Conservation (phyloP, 192 early-diverging fungal species). For the Podila minutissima region DNA sequence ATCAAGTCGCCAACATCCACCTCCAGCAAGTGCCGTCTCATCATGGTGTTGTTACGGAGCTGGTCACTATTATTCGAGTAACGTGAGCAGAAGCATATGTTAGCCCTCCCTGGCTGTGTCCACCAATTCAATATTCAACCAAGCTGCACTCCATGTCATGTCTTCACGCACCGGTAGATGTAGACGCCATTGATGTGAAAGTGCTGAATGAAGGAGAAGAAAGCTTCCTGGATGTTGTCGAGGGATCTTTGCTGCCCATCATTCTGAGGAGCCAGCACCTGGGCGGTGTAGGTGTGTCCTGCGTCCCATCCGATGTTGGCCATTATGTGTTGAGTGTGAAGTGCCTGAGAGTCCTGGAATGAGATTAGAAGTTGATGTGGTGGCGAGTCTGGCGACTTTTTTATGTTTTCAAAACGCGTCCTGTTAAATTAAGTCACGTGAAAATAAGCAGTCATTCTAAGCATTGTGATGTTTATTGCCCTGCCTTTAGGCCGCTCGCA, state of each 20-base stretch:
- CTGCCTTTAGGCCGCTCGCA: no score
- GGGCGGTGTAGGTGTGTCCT: slow-evolving; percentile 78
- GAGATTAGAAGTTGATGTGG: not conserved
- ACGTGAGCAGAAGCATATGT: not conserved
- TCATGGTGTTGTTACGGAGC: slow-evolving; percentile 83
- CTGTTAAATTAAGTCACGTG: not conserved
- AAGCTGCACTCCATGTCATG: no score
- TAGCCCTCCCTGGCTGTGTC: no score
- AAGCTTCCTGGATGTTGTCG: slow-evolving; percentile 69
- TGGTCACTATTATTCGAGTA: slow-evolving; percentile 75
- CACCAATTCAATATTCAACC: no score
- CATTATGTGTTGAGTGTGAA: slow-evolving; percentile 14
- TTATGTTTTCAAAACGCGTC: not conserved
- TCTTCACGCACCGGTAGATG: slow-evolving; percentile 73
- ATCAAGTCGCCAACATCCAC: slow-evolving; percentile 90
- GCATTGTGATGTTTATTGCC: no score
- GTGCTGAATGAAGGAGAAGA: slow-evolving; percentile 86
- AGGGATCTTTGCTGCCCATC: slow-evolving; percentile 60
- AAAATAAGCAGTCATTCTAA: no score
- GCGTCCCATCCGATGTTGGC: slow-evolving; percentile 83
- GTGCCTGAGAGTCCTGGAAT: not conserved
- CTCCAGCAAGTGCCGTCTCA: slow-evolving; percentile 82
- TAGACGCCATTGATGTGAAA: slow-evolving; percentile 87
- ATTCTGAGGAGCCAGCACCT: slow-evolving; percentile 69
- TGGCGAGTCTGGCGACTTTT: not conserved